Base-by-base conservation (phyloP, 768 basidiomycete species). In the Hemileccinum rubropunctum region DNA sequence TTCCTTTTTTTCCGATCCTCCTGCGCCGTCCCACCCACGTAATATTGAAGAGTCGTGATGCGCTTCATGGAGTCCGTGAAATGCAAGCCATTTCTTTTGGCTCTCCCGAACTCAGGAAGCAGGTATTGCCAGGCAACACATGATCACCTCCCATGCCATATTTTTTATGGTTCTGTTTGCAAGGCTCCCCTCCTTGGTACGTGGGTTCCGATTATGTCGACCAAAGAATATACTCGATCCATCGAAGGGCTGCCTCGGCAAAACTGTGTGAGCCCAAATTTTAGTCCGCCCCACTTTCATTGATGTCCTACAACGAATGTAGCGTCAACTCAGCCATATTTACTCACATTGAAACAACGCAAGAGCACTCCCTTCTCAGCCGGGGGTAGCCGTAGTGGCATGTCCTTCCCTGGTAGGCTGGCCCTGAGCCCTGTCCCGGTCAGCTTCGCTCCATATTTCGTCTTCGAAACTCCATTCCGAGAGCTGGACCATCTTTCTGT, bases 231-330 rank as follows among this genome's bases (percentile, higher is more conserved):
- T 23, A 37, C 28, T 28, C 4, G 30, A 28, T 57, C 63, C 14
- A 41, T 53, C 26, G 72, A 35, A 75, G 76, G 9, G 47, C 52
- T 38, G 35, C 58, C 32, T 73, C 74, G 8, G 28, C 43, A 17
- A 52, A 60, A 45, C 38, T 40, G 13, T 17, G 15, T 43, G 40
- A 43, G 58, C 51, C 54, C 63, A 7, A 58, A 58, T 18, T 73
- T 82, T 36, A 81, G 60, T 75, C 72, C 6, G 18, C 26, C 38
- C 17, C 9, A 36, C 64, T 85, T 39, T 72, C 73, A 23, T 68
- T 84, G 17, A 80, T 83, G 74, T 77, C 78, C 28, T 84, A 80
- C 66, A 82, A 82, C 57, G 79, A 81, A 49, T 80, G 76, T 57
- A 70, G 74, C 45, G 73, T 76, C 54, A 76, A 75, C 58, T 68